Evolutionary conservation across 2,329 filamentous ascomycete genomes (phyloP).

Genomic region (Aspergillus ruber): DNA sequence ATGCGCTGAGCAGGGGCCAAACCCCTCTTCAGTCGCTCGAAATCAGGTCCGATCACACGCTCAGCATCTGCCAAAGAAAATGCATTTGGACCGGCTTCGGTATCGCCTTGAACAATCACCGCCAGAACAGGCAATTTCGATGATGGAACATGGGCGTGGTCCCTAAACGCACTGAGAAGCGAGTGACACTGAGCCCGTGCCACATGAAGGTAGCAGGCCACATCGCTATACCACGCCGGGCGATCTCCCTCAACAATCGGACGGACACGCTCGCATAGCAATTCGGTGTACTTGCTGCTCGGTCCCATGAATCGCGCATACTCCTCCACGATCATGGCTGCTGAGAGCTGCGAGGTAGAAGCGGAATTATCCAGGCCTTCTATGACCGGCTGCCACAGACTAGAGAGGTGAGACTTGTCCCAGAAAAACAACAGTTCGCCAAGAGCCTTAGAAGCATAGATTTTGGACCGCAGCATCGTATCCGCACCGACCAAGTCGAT

Average conservation of each 20-base stretch:
- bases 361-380: constrained; percentile 64
- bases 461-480: constrained; percentile 77
- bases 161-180: constrained; percentile 82
- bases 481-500: constrained; percentile 90
- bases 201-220: constrained; percentile 83
- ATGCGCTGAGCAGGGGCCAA: constrained; percentile 83
- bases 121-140: constrained; percentile 72
- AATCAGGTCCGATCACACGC: constrained; percentile 78
- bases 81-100: constrained; percentile 82
- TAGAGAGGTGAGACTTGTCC: constrained; percentile 48
- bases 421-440: constrained; percentile 75
- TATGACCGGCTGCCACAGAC: constrained; percentile 60
- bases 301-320: constrained; percentile 57
- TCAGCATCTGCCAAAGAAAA: constrained; percentile 86
- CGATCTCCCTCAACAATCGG: constrained; percentile 74
- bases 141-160: constrained; percentile 74
- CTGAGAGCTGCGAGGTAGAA: constrained; percentile 78
- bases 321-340: constrained; percentile 80
- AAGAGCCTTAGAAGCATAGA: constrained; percentile 80
- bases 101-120: constrained; percentile 87
- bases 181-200: constrained; percentile 88
- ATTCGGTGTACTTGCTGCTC: constrained; percentile 24
- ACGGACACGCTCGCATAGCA: constrained; percentile 55
- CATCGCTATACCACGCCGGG: constrained; percentile 76
- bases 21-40: constrained; percentile 78